Evolutionary conservation across 176 grass and related monocot species (phyloP).

Genomic region (Stipa capillata): DNA sequence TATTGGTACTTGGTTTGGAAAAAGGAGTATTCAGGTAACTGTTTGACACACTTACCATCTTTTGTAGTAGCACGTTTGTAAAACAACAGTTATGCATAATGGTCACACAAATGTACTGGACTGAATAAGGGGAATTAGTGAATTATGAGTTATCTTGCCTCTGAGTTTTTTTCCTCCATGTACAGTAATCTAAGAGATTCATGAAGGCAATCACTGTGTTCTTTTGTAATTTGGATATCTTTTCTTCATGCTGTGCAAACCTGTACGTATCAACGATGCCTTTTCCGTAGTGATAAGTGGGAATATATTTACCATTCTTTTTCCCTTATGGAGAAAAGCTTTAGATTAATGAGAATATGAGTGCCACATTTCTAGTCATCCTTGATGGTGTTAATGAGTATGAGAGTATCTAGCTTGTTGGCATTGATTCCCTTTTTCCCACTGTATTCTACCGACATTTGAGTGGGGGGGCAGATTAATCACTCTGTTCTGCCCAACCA

Average conservation of each 20-base stretch:
- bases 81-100: not conserved
- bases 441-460: not conserved
- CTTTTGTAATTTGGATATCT: not conserved
- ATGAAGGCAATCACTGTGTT: not conserved
- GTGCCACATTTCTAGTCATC: not conserved
- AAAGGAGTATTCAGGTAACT: constrained; percentile 80
- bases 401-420: not conserved
- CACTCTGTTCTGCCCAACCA: not conserved
- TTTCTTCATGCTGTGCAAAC: not conserved
- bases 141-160: not conserved
- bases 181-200: not conserved
- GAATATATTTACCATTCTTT: not conserved
- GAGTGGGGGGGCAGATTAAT: not conserved
- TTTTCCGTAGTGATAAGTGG: not conserved
- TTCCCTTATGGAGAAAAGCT: not conserved
- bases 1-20: constrained; percentile 92
- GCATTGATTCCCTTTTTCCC: no score
- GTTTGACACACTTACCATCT: not conserved
- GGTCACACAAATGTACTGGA: not conserved
- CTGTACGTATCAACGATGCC: not conserved
- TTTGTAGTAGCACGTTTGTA: not conserved
- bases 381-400: not conserved
- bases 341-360: not conserved
- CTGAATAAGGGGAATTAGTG: not conserved
- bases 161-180: not conserved